Evolutionary conservation across 2,329 filamentous ascomycete species (phyloP).

Genomic region (Huntiella moniliformis): DNA sequence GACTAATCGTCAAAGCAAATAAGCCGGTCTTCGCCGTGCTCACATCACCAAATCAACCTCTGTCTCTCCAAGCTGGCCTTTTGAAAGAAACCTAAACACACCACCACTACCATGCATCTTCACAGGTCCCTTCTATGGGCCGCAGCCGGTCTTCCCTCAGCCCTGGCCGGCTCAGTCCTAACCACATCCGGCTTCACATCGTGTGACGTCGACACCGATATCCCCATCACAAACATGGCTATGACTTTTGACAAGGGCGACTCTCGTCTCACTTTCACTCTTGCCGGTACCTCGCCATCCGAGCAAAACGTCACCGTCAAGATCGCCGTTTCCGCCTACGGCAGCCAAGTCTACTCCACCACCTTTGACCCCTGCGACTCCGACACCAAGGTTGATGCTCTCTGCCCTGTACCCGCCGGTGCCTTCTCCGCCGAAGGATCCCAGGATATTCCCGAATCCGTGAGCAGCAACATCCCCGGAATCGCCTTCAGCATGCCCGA

Average conservation of each 20-base stretch:
- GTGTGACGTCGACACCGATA: slow-evolving; percentile 34
- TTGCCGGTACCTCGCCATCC: slow-evolving; percentile 55
- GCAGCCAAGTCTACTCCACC: slow-evolving; percentile 58
- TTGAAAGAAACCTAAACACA: too few relatives aligned
- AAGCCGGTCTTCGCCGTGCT: too few relatives aligned
- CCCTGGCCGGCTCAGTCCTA: slow-evolving; percentile 51
- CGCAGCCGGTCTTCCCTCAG: slow-evolving; percentile 18
- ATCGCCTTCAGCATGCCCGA: slow-evolving; percentile 88
- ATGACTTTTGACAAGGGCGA: slow-evolving; percentile 62
- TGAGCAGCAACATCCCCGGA: slow-evolving; percentile 56
- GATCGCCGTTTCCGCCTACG: slow-evolving; percentile 68
- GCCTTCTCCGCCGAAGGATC: slow-evolving; percentile 53
- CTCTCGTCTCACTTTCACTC: slow-evolving; percentile 60
- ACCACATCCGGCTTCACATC: slow-evolving; percentile 63
- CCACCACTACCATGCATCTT: too few relatives aligned
- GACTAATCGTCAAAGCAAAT: too few relatives aligned
- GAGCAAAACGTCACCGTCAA: slow-evolving; percentile 63
- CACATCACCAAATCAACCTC: too few relatives aligned
- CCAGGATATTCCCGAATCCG: slow-evolving; percentile 52
- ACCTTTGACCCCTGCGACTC: slow-evolving; percentile 66
- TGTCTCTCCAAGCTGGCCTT: too few relatives aligned
- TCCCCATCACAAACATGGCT: slow-evolving; percentile 56
- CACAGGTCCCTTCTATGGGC: too few relatives aligned
- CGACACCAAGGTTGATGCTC: slow-evolving; percentile 38
- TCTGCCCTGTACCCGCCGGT: slow-evolving; percentile 73